Evolutionary conservation across 1,139 yeast genomes (phyloP).

Genomic region (Kurtzmaniella quercitrusa): DNA sequence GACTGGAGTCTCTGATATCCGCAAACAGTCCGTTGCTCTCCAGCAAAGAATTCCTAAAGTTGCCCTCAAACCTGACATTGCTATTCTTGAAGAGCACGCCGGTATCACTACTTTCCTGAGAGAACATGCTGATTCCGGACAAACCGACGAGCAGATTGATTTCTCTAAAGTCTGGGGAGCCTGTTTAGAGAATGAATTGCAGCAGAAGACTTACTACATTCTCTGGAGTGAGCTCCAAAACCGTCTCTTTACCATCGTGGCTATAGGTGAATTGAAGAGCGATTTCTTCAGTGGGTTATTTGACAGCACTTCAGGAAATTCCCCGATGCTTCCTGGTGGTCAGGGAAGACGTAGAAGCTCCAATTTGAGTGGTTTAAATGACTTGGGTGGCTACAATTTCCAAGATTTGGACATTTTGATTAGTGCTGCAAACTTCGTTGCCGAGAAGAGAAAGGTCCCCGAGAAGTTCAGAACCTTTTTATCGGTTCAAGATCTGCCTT

Average conservation of each 20-base stretch:
- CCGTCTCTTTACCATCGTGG: conserved; percentile 20
- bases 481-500: conserved; percentile 32
- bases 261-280: conserved; percentile 35
- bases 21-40: conserved; percentile 23
- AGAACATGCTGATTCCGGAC: conserved; percentile 7
- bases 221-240: conserved; percentile 28
- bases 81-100: conserved; percentile 10
- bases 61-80: conserved; percentile 28
- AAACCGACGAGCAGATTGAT: conserved; percentile 8
- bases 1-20: background rate
- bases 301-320: conserved; percentile 3
- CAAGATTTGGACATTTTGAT: conserved; percentile 39
- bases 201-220: conserved; percentile 32
- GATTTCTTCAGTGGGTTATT: conserved; percentile 15
- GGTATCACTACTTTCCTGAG: background rate
- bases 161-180: conserved; percentile 33
- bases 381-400: conserved; percentile 39
- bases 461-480: conserved; percentile 17
- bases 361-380: conserved; percentile 36
- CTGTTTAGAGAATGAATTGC: conserved; percentile 36
- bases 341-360: conserved; percentile 28
- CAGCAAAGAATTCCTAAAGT: conserved; percentile 25
- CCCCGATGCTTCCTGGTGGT: background rate
- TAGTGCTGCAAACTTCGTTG: conserved; percentile 27
- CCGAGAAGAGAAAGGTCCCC: conserved; percentile 17